Evolutionary conservation across 1,284 basidiomycete species (phyloP).

Genomic region (Ustilago hordei): DNA sequence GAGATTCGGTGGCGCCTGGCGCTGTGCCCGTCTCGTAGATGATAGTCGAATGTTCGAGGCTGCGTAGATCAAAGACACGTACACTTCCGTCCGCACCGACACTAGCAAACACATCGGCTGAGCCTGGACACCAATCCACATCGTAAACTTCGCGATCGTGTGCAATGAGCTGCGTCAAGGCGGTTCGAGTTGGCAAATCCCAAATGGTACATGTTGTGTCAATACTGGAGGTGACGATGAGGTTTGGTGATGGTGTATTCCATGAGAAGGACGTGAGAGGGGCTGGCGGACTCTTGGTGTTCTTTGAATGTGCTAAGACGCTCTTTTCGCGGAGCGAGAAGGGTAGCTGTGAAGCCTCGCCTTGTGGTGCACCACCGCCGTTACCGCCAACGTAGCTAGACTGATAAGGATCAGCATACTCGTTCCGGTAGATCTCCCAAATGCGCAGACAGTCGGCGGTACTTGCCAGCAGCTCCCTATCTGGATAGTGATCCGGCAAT

Average conservation of each 20-base stretch:
- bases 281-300: constrained; percentile 64
- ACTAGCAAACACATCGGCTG: constrained; percentile 96
- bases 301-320: constrained; percentile 65
- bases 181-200: constrained; percentile 96
- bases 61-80: constrained; percentile 94
- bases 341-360: constrained; percentile 32
- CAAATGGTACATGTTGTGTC: constrained; percentile 73
- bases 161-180: constrained; percentile 87
- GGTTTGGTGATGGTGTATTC: constrained; percentile 68
- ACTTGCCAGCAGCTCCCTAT: constrained; percentile 65
- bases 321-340: constrained; percentile 66
- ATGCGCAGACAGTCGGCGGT: constrained; percentile 68
- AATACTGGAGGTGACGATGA: constrained; percentile 75
- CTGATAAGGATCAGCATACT: constrained; percentile 49
- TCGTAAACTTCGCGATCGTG: constrained; percentile 99
- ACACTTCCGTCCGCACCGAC: constrained; percentile 97
- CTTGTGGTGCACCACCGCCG: constrained; percentile 18
- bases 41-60: constrained; percentile 97
- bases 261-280: constrained; percentile 69
- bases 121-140: constrained; percentile 97
- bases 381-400: constrained; percentile 52
- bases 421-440: constrained; percentile 64
- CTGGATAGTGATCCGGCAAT: constrained; percentile 54
- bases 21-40: constrained; percentile 79
- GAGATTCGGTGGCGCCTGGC: constrained; percentile 43